These are phyloP conservation scores for Suhomyces ambrosiae DNA, from an alignment of 1,139 yeast species.

Conservation along the genomic window DNA sequence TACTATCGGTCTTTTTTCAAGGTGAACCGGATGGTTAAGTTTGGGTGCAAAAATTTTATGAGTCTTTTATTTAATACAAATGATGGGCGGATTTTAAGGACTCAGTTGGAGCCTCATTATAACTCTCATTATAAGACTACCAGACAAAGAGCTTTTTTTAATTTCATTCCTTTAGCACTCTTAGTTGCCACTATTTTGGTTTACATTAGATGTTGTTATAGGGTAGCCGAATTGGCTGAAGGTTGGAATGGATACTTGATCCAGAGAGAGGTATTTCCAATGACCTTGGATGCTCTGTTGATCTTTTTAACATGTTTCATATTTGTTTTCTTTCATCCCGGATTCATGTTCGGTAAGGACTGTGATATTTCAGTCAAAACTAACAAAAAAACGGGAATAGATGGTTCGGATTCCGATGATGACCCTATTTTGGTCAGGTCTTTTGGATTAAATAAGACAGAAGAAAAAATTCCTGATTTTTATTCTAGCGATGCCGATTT, in stretches of 20 bases:
- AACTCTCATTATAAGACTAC: slow-evolving; percentile 19
- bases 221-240: slow-evolving; percentile 34
- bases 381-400: slow-evolving; percentile 1
- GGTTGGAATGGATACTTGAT: slow-evolving; percentile 41
- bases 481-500: background rate
- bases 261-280: slow-evolving; percentile 32
- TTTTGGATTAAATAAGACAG: background rate
- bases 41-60: slow-evolving; percentile 15
- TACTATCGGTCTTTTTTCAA: slow-evolving; percentile 27
- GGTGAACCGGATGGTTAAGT: slow-evolving; percentile 18
- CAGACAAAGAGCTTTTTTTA: slow-evolving; percentile 22
- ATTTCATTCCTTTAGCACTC: slow-evolving; percentile 28
- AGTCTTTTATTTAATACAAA: slow-evolving; percentile 28
- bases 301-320: slow-evolving; percentile 24
- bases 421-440: background rate
- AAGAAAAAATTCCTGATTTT: background rate
- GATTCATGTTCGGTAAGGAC: slow-evolving; percentile 27
- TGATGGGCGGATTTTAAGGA: slow-evolving; percentile 19
- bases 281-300: slow-evolving; percentile 32
- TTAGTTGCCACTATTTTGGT: slow-evolving; percentile 25
- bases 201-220: slow-evolving; percentile 34
- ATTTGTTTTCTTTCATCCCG: slow-evolving; percentile 31
- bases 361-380: slow-evolving; percentile 15
- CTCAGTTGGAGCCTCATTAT: slow-evolving; percentile 23
- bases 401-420: slow-evolving; percentile 2